Evolutionary conservation across 2,329 filamentous ascomycete genomes (phyloP).

Genomic region (Coniella vitis): DNA sequence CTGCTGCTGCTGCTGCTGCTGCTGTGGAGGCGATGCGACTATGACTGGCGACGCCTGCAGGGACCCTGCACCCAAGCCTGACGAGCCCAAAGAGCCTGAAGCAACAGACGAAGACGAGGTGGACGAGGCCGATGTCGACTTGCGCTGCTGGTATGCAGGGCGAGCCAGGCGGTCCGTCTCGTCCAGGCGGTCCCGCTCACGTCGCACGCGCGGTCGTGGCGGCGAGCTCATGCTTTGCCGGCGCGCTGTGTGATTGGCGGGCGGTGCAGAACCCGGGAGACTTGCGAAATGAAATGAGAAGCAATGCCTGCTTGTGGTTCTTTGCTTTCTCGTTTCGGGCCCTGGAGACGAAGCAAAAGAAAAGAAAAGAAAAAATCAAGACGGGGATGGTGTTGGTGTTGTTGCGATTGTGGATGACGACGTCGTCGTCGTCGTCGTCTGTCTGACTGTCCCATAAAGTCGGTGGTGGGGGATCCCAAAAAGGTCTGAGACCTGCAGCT

Average conservation of each 20-base stretch:
- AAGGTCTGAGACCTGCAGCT: not conserved
- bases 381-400: no score
- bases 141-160: not conserved
- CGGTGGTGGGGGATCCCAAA: not conserved
- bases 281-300: no score
- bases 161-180: slow-evolving; percentile 3
- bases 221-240: slow-evolving; percentile 9
- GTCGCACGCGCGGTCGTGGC: slow-evolving; percentile 12
- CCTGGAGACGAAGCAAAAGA: no score
- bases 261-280: not conserved
- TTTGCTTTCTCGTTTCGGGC: no score
- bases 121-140: slow-evolving; percentile 1
- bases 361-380: not conserved
- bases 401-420: not conserved
- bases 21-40: not conserved
- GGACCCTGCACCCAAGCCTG: not conserved
- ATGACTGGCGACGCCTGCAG: no score
- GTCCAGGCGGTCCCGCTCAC: slow-evolving; percentile 11
- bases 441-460: not conserved
- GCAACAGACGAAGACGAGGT: slow-evolving; percentile 2
- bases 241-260: not conserved
- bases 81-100: not conserved
- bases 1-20: not conserved
- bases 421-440: not conserved
- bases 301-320: no score